phyloP scores from a whole-genome alignment of 2,329 filamentous ascomycete genomes.

The Ceratocystis lukuohia region DNA sequence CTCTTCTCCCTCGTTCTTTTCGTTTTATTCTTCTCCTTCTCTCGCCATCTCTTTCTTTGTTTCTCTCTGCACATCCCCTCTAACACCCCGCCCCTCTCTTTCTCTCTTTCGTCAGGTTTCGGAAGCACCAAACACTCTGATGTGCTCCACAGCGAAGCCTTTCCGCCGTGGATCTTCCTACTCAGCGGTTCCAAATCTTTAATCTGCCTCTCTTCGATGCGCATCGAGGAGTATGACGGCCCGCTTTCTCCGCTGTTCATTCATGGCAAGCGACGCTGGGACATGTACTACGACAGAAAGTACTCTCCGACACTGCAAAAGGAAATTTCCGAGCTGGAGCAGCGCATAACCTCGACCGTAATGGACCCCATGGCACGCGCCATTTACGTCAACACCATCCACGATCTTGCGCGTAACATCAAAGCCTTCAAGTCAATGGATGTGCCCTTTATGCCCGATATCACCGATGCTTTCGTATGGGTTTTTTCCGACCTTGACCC shows the following conservation, averaged over 20 bases:
- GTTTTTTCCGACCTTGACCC: conserved; percentile 28
- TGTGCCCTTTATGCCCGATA: conserved; percentile 22
- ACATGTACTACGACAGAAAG: conserved; percentile 17
- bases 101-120: conserved; percentile 18
- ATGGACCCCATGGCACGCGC: conserved; percentile 8
- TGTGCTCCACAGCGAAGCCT: conserved; percentile 25
- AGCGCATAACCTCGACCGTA: conserved; percentile 14
- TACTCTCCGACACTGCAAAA: not conserved
- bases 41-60: not conserved
- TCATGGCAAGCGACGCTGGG: conserved; percentile 24
- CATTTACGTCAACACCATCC: conserved; percentile 9
- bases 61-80: not conserved
- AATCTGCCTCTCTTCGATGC: conserved; percentile 18
- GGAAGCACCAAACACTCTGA: conserved; percentile 25
- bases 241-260: conserved; percentile 22
- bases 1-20: conserved; percentile 4
- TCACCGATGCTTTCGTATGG: conserved; percentile 31
- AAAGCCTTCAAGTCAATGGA: conserved; percentile 11
- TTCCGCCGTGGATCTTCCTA: conserved; percentile 27
- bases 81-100: not conserved
- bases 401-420: conserved; percentile 16
- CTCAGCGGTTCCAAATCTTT: conserved; percentile 25
- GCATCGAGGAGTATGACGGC: conserved; percentile 20
- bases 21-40: not conserved
- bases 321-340: conserved; percentile 15